These are phyloP conservation scores for Prunus padus DNA, from an alignment of 306 rosid species.

Conservation along the genomic window DNA sequence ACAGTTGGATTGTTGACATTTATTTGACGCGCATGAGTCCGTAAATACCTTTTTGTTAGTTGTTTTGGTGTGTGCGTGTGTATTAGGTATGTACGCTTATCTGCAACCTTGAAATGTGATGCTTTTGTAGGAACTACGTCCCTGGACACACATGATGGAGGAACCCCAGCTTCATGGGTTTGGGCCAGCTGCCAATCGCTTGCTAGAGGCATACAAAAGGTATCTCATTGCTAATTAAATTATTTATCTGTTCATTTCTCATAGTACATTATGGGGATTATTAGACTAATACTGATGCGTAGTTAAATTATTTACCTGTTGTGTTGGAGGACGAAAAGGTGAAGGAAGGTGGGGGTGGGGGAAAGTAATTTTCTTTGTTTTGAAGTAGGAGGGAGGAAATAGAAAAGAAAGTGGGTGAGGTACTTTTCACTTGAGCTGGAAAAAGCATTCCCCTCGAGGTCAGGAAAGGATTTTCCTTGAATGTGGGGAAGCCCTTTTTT, in stretches of 20 bases:
- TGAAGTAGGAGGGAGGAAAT: neutral
- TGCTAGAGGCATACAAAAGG: constrained; percentile 93
- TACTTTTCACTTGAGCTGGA: neutral
- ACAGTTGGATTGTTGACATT: neutral
- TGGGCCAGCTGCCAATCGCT: constrained; percentile 83
- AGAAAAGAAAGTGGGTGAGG: neutral
- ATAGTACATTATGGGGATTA: neutral
- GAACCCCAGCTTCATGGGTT: too few species aligned
- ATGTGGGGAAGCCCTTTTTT: too few species aligned
- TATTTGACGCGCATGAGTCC: neutral
- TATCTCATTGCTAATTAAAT: constrained; percentile 19
- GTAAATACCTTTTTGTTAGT: neutral
- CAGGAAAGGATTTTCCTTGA: too few species aligned
- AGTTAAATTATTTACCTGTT: neutral
- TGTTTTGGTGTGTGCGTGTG: neutral
- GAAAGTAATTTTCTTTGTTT: neutral
- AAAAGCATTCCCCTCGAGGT: neutral
- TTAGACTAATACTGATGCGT: neutral
- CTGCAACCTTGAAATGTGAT: too few species aligned
- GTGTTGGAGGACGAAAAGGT: neutral
- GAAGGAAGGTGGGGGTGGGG: neutral
- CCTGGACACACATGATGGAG: too few species aligned
- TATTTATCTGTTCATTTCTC: neutral
- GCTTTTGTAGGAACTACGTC: too few species aligned
- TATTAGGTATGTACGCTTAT: too few species aligned